A percentile compares a stretch with the other conserved stretches of the same genome.
Conservation (phyloP, 495 filamentous ascomycete species). For the Hyaloscypha bicolor region DNA sequence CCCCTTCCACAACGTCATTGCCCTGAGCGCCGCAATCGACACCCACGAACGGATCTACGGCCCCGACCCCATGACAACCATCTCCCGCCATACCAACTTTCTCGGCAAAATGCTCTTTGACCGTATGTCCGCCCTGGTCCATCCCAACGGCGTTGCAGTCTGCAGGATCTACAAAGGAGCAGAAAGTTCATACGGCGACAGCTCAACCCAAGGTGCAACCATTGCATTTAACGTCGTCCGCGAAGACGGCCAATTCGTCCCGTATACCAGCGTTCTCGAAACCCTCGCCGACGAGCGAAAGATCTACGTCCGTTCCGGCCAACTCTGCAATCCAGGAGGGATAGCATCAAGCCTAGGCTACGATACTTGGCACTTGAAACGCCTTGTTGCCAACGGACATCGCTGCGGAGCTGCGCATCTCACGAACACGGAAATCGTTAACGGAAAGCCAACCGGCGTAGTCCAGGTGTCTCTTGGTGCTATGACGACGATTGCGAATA, state of each 20-base stretch:
- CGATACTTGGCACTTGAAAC: conserved; percentile 71
- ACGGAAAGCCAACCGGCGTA: conserved; percentile 84
- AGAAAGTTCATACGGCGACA: conserved; percentile 42
- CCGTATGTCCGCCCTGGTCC: conserved; percentile 57
- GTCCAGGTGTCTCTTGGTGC: conserved; percentile 81
- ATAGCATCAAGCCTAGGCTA: conserved; percentile 67
- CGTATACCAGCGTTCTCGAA: conserved; percentile 76
- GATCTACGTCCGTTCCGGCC: conserved; percentile 80
- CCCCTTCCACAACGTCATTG: conserved; percentile 84
- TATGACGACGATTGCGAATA: conserved; percentile 78
- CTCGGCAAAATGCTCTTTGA: conserved; percentile 59
- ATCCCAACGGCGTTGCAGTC: conserved; percentile 65
- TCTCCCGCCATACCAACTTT: conserved; percentile 70
- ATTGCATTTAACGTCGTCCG: conserved; percentile 79
- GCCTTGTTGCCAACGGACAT: conserved; percentile 75
- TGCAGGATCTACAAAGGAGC: conserved; percentile 61
- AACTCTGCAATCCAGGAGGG: conserved; percentile 88
- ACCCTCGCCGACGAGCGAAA: conserved; percentile 73
- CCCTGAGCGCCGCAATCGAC: conserved; percentile 70
- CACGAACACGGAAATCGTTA: conserved; percentile 67
- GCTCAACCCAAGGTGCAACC: conserved; percentile 67
- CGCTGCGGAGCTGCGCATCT: conserved; percentile 67
- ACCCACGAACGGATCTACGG: conserved; percentile 68
- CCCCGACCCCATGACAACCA: conserved; percentile 58
- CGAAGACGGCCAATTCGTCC: conserved; percentile 66